Conservation (phyloP, 805 yeast genomes). For the Candida tibetensis region DNA sequence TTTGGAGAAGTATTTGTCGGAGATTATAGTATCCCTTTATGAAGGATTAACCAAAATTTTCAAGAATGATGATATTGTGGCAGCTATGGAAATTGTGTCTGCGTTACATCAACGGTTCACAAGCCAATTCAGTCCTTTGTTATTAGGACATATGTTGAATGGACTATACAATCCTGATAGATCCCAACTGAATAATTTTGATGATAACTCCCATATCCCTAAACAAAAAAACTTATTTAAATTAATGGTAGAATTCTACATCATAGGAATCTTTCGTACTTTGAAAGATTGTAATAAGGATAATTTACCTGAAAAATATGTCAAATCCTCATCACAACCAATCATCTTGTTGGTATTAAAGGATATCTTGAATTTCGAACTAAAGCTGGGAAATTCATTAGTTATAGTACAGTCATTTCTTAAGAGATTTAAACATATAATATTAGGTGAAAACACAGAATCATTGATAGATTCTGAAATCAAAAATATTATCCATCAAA, state of each 20-base stretch:
- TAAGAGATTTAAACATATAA: constrained; percentile 41
- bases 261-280: constrained; percentile 54
- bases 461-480: constrained; percentile 23
- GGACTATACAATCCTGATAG: constrained; percentile 41
- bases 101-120: constrained; percentile 76
- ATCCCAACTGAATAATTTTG: background rate
- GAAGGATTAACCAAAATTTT: constrained; percentile 59
- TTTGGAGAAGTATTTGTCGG: constrained; percentile 72
- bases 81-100: constrained; percentile 66
- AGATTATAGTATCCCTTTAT: constrained; percentile 56
- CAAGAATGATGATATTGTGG: constrained; percentile 54
- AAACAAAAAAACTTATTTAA: constrained; percentile 49
- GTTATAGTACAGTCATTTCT: constrained; percentile 47
- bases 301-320: constrained; percentile 40
- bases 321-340: constrained; percentile 28
- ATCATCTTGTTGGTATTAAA: constrained; percentile 42
- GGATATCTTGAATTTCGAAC: constrained; percentile 27
- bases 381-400: constrained; percentile 28
- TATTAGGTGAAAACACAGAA: constrained; percentile 16
- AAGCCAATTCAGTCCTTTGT: constrained; percentile 45
- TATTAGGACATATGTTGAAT: constrained; percentile 31
- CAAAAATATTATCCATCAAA: constrained; percentile 27
- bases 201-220: constrained; percentile 13
- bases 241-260: constrained; percentile 54
- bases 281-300: constrained; percentile 40